These are phyloP conservation scores for Sordaria brevicollis DNA, from an alignment of 495 filamentous ascomycete species.

Conservation along the genomic window DNA sequence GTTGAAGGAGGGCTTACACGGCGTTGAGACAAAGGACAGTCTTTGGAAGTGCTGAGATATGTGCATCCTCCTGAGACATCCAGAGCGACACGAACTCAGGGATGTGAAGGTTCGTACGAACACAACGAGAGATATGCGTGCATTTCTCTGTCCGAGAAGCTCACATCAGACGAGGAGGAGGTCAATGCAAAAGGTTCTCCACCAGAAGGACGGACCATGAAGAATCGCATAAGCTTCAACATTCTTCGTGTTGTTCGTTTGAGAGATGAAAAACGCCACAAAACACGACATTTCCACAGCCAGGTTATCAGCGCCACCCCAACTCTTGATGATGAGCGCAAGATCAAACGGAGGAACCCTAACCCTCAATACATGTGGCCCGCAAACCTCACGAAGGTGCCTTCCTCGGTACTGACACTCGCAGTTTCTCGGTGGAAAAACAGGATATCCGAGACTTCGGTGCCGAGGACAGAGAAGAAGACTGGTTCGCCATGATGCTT, in stretches of 20 bases:
- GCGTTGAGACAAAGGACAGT: background rate
- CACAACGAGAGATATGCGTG: background rate
- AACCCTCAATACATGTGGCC: background rate
- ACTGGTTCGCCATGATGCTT: background rate
- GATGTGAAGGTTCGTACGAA: background rate
- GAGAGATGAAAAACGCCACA: background rate
- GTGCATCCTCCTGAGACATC: background rate
- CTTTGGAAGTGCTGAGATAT: background rate
- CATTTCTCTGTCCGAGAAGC: background rate
- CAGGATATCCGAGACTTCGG: background rate
- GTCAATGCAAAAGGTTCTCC: background rate
- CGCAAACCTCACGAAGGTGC: background rate
- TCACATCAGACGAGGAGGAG: background rate
- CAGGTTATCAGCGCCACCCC: background rate
- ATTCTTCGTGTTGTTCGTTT: background rate
- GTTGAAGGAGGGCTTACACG: background rate
- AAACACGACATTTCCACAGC: background rate
- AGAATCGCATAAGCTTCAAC: background rate
- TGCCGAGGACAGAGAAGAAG: background rate
- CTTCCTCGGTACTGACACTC: background rate
- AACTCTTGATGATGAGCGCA: background rate
- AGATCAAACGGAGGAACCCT: background rate
- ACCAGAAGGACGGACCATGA: background rate
- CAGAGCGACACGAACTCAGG: background rate
- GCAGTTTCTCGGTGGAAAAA: background rate